Evolutionary conservation across 352 stramenopile species (phyloP), one percentile per base, ranked within the genome.

Genomic region (Globisporangium parvum): DNA sequence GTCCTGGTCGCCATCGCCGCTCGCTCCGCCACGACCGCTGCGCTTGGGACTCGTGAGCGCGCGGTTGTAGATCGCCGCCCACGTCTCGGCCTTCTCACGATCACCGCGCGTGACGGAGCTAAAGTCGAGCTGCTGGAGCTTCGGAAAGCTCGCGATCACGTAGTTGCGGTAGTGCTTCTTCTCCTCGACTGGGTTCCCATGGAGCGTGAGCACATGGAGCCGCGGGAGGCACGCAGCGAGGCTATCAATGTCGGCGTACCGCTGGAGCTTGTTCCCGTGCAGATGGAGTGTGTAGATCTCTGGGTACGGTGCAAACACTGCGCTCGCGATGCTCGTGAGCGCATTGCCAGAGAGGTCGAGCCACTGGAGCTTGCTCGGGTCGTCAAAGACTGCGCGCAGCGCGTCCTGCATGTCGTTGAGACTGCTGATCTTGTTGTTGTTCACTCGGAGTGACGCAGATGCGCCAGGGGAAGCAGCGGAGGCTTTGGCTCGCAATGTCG

Each of bases 151-250:
- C 51, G 79, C 70, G 42, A 95, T 75, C 18, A 89, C 75, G 62
- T 91, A 96, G 65, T 84, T 93, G 23, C 74, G 69, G 59, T 93
- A 95, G 57, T 93, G 78, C 55, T 93, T 95, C 67, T 91, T 93
- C 57, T 93, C 80, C 41, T 88, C 85, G 6, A 95, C 24, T 5
- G 85, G 84, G 57, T 96, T 96, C 15, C 86, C 85, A 60, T 91
- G 84, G 26, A 94, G 55, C 11, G 82, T 84, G 28, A 95, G 62
- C 18, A 78, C 66, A 44, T 81, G 75, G n/a, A 93, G 60, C 2
- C 60, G 61, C 15, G 79, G 73, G 3, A 93, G 53, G 17, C 67
- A 71, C 41, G 51, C 57, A 0, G 72, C 71, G 4, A 89, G 31
- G 20, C 68, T 61, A 41, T 89, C 79, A 41, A 89, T 67, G 55